phyloP scores from a whole-genome alignment of 2,329 filamentous ascomycete genomes.

The Dactylellina haptotyla region DNA sequence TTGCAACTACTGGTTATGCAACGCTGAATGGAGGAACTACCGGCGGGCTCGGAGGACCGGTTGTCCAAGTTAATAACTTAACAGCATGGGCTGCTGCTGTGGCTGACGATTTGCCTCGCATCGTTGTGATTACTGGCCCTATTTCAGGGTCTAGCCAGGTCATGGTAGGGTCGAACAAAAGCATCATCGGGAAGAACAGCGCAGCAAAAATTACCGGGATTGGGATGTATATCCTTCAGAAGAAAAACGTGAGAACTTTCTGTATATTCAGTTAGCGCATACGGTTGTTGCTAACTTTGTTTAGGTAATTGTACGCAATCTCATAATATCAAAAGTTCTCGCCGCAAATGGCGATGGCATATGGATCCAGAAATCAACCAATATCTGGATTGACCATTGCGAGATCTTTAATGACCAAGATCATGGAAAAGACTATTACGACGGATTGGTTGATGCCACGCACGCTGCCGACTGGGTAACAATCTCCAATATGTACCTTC shows the following conservation, averaged over 20 bases:
- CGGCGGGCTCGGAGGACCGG: slow-evolving; percentile 68
- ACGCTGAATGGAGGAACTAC: slow-evolving; percentile 67
- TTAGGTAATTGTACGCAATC: slow-evolving; percentile 73
- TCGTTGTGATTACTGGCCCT: slow-evolving; percentile 64
- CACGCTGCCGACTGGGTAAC: slow-evolving; percentile 71
- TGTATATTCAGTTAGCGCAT: neutral
- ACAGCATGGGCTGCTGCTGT: slow-evolving; percentile 66
- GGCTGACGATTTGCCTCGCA: slow-evolving; percentile 63
- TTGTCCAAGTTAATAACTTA: slow-evolving; percentile 68
- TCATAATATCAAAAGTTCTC: slow-evolving; percentile 69
- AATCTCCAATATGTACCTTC: slow-evolving; percentile 67
- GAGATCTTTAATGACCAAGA: slow-evolving; percentile 71
- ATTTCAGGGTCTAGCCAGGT: slow-evolving; percentile 63
- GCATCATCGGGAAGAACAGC: slow-evolving; percentile 64
- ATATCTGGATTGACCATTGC: slow-evolving; percentile 75
- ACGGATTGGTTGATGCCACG: slow-evolving; percentile 73
- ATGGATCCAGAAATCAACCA: slow-evolving; percentile 68
- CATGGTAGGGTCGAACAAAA: slow-evolving; percentile 65
- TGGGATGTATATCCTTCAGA: slow-evolving; percentile 58
- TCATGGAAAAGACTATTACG: slow-evolving; percentile 74
- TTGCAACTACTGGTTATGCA: slow-evolving; percentile 62
- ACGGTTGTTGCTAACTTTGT: slow-evolving; percentile 29
- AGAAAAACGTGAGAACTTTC: slow-evolving; percentile 34
- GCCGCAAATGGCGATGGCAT: slow-evolving; percentile 70
- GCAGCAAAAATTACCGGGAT: slow-evolving; percentile 56